Evolutionary conservation across 805 yeast genomes (phyloP).

Genomic region (Myxozyma melibiosi): DNA sequence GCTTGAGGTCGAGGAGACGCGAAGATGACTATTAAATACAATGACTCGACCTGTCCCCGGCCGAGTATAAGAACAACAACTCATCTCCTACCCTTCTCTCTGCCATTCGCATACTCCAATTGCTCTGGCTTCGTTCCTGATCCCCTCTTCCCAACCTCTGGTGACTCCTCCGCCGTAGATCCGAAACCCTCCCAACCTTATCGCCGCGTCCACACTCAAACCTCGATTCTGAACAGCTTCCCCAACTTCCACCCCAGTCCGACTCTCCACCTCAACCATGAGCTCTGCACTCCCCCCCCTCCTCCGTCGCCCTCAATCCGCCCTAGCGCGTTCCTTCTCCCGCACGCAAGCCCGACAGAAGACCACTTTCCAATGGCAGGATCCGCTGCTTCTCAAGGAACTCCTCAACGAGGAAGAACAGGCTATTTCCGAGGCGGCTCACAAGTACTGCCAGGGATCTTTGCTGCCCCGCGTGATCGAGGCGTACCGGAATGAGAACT

Average conservation of each 20-base stretch:
- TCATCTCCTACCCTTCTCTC: too few relatives aligned
- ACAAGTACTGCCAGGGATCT: slow-evolving; percentile 44
- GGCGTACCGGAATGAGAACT: slow-evolving; percentile 46
- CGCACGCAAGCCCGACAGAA: neutral
- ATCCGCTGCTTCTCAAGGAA: slow-evolving; percentile 43
- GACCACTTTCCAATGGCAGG: slow-evolving; percentile 44
- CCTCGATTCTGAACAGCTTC: neutral
- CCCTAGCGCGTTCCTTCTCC: neutral
- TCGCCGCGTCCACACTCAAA: neutral
- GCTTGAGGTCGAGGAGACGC: too few relatives aligned
- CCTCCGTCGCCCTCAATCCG: neutral
- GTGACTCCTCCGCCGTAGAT: neutral
- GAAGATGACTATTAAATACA: too few relatives aligned
- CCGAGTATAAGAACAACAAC: too few relatives aligned
- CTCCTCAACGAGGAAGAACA: slow-evolving; percentile 46
- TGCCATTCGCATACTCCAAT: too few relatives aligned
- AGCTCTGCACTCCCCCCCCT: neutral
- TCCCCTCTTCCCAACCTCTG: too few relatives aligned
- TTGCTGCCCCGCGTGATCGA: slow-evolving; percentile 47
- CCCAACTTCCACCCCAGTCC: neutral
- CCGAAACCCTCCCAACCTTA: neutral
- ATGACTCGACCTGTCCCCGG: too few relatives aligned
- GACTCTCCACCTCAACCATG: neutral
- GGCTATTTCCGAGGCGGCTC: slow-evolving; percentile 45
- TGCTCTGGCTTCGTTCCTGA: too few relatives aligned